A percentile compares a stretch with the other conserved stretches of the same genome.
phyloP scores from a whole-genome alignment of 148 eudicot species.

The Chenopodium berlandieri region DNA sequence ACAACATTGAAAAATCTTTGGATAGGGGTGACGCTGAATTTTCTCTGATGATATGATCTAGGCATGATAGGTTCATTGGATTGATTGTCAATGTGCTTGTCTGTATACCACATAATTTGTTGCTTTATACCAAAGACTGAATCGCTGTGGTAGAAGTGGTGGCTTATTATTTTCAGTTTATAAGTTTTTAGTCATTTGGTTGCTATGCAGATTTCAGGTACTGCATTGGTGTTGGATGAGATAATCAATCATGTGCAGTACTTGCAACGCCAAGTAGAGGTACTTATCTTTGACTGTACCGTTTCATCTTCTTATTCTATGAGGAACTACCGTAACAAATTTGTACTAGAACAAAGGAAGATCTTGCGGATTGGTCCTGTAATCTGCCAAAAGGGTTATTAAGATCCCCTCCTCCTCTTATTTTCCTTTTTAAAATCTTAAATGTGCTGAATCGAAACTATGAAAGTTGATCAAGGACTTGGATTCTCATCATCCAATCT shows the following conservation, averaged over 20 bases:
- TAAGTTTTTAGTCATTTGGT: slow-evolving; percentile 10
- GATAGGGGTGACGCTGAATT: background rate
- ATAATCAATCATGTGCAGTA: slow-evolving; percentile 95
- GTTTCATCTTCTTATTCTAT: background rate
- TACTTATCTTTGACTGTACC: slow-evolving; percentile 20
- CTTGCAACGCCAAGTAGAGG: slow-evolving; percentile 98
- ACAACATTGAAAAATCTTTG: background rate
- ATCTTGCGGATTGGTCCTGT: background rate
- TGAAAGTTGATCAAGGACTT: background rate
- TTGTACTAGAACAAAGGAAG: slow-evolving; percentile 1
- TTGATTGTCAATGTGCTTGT: background rate
- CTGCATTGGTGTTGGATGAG: slow-evolving; percentile 93
- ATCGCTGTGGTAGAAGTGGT: slow-evolving; percentile 1
- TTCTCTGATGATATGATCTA: background rate
- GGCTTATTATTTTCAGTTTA: background rate
- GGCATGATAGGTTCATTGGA: background rate
- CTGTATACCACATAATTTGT: background rate
- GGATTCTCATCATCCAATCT: background rate
- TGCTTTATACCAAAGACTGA: background rate
- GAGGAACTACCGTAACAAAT: background rate
- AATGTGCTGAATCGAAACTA: background rate
- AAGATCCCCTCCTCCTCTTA: background rate
- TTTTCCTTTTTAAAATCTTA: background rate
- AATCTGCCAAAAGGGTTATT: background rate
- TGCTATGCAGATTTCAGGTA: slow-evolving; percentile 79